Evolutionary conservation across 176 grass and related monocot genomes (phyloP).

Genomic region (Ensete ventricosum): DNA sequence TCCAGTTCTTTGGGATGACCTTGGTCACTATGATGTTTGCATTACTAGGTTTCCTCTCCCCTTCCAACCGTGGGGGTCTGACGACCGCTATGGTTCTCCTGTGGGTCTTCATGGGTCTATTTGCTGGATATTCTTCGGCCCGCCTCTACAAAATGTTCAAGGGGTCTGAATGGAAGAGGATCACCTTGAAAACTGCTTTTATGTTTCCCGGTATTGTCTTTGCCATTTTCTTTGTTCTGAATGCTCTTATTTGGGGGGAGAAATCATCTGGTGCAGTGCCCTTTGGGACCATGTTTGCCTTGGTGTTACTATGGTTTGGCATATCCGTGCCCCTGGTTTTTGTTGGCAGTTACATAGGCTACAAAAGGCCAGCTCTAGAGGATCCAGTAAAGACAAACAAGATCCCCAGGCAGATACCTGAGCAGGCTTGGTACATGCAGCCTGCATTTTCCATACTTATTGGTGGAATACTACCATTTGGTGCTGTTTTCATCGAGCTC

Average conservation of each 20-base stretch:
- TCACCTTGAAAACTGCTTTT: slow-evolving; percentile 65
- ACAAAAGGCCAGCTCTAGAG: slow-evolving; percentile 63
- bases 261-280: slow-evolving; percentile 78
- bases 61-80: slow-evolving; percentile 61
- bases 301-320: slow-evolving; percentile 67
- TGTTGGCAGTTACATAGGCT: slow-evolving; percentile 69
- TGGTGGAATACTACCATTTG: slow-evolving; percentile 66
- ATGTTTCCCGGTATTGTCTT: slow-evolving; percentile 81
- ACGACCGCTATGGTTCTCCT: slow-evolving; percentile 76
- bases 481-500: slow-evolving; percentile 71
- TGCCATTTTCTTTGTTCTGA: slow-evolving; percentile 56
- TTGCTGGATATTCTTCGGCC: slow-evolving; percentile 61
- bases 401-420: slow-evolving; percentile 67
- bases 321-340: slow-evolving; percentile 69
- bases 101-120: slow-evolving; percentile 76
- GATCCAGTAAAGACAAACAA: slow-evolving; percentile 73
- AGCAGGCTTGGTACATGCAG: slow-evolving; percentile 66
- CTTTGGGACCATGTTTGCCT: slow-evolving; percentile 75
- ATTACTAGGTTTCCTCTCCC: slow-evolving; percentile 61
- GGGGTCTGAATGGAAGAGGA: slow-evolving; percentile 74
- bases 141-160: slow-evolving; percentile 81
- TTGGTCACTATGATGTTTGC: slow-evolving; percentile 78
- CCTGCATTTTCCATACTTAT: slow-evolving; percentile 60
- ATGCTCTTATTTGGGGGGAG: slow-evolving; percentile 73
- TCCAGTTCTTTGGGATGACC: slow-evolving; percentile 74